Evolutionary conservation across 2,329 filamentous ascomycete genomes (phyloP), one percentile per base, ranked within the genome.

Genomic region (Fusarium pseudograminearum): DNA sequence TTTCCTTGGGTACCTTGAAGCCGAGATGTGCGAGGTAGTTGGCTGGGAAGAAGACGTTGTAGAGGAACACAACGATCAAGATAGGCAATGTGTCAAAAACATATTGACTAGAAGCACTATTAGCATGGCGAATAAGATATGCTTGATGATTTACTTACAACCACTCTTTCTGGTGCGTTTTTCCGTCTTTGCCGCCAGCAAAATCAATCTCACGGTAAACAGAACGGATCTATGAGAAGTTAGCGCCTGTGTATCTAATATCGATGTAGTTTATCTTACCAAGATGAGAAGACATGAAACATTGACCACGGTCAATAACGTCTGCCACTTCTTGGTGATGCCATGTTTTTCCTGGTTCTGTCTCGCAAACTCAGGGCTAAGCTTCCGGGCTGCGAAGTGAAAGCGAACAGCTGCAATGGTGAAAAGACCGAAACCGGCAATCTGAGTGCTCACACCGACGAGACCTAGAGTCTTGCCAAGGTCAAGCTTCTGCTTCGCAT

Each of bases 381-480:
- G 26, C 1, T 34, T 46, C 20, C 61, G 60, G 2, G 81, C 82
- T 7, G 79, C 81, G 55, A 84, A 83, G 65, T 84, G 81, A 69
- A 85, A 85, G 9, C 83, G 80, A 5, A 79, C 74, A 1, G 83
- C 82, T 8, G 83, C 74, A 28, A 85, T 57, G 7, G 77, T 78
- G 57, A 85, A 85, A 4, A 85, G 73, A 1, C 83, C 82, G 60
- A 85, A 85, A 2, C 80, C 83, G 1, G 69, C 71, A 15, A 86
- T 76, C 60, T 85, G 83, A 2, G 83, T 81, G 57, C 66, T 67
- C 7, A 73, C 71, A 20, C 71, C 71, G 2, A 67, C 46, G 14
- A 72, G 46, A 34, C 71, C 71, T 11, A 73, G 55, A 5, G 62
- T 58, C 12, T 70, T 73, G 1, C 71, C 71, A 4, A 62, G 26